Evolutionary conservation across 352 stramenopile genomes (phyloP), one percentile per base, ranked within the genome.

Genomic region (Sclerospora graminicola): DNA sequence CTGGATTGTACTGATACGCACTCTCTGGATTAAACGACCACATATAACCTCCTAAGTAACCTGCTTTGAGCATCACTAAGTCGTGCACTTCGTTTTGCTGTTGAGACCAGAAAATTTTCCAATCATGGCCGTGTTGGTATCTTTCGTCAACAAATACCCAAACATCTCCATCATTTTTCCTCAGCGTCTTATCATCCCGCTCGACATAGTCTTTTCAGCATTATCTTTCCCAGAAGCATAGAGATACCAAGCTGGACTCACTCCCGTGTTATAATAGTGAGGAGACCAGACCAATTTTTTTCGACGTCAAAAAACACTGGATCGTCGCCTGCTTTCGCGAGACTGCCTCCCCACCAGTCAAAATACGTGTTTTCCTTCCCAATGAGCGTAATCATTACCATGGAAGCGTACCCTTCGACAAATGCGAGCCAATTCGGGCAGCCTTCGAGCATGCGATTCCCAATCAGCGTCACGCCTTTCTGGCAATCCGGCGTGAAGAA

Each of bases 221-320:
- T 59, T 60, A 14, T 53, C 31, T 0, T 53, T 69, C 13, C 74
- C 68, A 2, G 51, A 57, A 7, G 46, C 70, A 38, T 86, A 86
- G 5, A 86, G 49, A 31, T 86, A 86, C 54, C n/a, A n/a, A n/a
- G n/a, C n/a, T n/a, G n/a, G n/a, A n/a, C n/a, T n/a, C n/a, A n/a
- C n/a, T n/a, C n/a, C 74, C 14, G 74, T 82, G 55, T 81, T 84
- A 57, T 86, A 86, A 48, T 86, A 86, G 48, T 86, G 74, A 9
- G 74, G 74, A 13, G 74, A 64, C 49, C 69, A 86, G 15, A 86
- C 70, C 0, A 86, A 45, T 40, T 86, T 86, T 82, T 63, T 2
- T 62, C 35, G n/a, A 66, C 45, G 6, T 58, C 39, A 28, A 81
- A 63, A 8, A 61, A 63, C 31, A 82, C 51, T 11, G 70, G 70